These are phyloP conservation scores for Thelephora terrestris DNA, from an alignment of 1,284 basidiomycete genomes.

Conservation along the genomic window DNA sequence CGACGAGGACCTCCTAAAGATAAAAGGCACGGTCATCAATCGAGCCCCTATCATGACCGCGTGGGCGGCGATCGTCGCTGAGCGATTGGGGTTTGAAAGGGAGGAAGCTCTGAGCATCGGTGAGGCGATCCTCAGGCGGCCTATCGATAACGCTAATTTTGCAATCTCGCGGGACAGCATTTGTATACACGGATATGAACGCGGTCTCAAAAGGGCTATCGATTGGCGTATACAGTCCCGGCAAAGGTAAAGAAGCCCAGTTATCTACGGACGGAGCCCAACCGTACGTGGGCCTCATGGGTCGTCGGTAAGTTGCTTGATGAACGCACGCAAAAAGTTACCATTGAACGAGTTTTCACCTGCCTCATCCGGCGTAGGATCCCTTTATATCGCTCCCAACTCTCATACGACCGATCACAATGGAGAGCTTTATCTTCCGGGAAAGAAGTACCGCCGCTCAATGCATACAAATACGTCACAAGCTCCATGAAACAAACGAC, in stretches of 20 bases:
- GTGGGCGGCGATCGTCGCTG: conserved; percentile 83
- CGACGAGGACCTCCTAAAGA: conserved; percentile 56
- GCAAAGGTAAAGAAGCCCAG: conserved; percentile 43
- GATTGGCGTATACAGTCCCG: conserved; percentile 60
- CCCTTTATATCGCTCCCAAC: conserved; percentile 23
- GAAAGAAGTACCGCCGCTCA: conserved; percentile 59
- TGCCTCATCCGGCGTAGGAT: neutral
- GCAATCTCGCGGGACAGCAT: conserved; percentile 36
- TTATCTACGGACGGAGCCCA: conserved; percentile 59
- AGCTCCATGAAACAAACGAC: conserved; percentile 68
- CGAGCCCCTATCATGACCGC: conserved; percentile 92
- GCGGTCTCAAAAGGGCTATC: conserved; percentile 76
- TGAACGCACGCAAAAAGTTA: neutral
- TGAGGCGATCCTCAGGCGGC: conserved; percentile 18
- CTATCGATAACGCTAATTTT: conserved; percentile 6
- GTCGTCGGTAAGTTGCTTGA: conserved; percentile 54
- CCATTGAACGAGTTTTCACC: neutral
- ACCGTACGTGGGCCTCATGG: conserved; percentile 89
- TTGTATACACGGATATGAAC: conserved; percentile 89
- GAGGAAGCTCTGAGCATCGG: conserved; percentile 88
- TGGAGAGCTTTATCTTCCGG: conserved; percentile 81
- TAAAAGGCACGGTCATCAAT: conserved; percentile 66
- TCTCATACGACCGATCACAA: conserved; percentile 4
- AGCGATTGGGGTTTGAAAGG: conserved; percentile 75
- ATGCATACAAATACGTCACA: conserved; percentile 77